A percentile compares a stretch with the other conserved stretches of the same genome.
phyloP scores from a whole-genome alignment of 2,329 filamentous ascomycete genomes.

The Aspergillus sp. region DNA sequence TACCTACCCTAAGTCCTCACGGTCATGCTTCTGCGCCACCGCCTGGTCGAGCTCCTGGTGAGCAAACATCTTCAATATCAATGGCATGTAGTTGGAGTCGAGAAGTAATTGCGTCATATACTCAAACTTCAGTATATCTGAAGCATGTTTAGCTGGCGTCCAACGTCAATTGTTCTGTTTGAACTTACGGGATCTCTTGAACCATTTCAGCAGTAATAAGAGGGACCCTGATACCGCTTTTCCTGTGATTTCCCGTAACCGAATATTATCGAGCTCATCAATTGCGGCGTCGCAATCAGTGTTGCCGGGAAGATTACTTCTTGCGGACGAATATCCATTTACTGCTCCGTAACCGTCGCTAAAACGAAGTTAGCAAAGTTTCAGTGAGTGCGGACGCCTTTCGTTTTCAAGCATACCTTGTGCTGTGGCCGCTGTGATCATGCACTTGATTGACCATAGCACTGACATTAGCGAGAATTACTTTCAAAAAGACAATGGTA shows the following conservation, averaged over 20 bases:
- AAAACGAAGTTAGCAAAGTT: background rate
- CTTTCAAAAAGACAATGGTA: constrained; percentile 84
- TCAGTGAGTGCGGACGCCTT: background rate
- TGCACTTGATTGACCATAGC: constrained; percentile 59
- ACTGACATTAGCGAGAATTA: constrained; percentile 77
- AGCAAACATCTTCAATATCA: constrained; percentile 87
- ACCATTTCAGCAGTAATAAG: constrained; percentile 86
- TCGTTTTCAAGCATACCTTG: constrained; percentile 31
- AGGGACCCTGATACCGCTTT: constrained; percentile 89
- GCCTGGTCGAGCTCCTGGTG: constrained; percentile 88
- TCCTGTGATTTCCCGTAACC: constrained; percentile 75
- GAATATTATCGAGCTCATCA: constrained; percentile 72
- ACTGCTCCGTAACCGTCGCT: constrained; percentile 18
- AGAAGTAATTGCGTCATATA: constrained; percentile 87
- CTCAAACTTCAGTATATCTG: constrained; percentile 93
- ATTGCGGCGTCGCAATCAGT: constrained; percentile 33
- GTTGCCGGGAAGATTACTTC: constrained; percentile 11
- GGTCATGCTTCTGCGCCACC: constrained; percentile 75
- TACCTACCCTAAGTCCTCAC: constrained; percentile 65
- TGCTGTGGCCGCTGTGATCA: constrained; percentile 35
- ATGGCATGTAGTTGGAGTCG: constrained; percentile 87
- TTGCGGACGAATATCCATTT: constrained; percentile 16
- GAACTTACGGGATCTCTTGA: constrained; percentile 79
- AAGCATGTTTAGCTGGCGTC: constrained; percentile 7
- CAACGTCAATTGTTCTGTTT: background rate